Base-by-base conservation (phyloP, 768 basidiomycete species). In the Podaxis sp. region DNA sequence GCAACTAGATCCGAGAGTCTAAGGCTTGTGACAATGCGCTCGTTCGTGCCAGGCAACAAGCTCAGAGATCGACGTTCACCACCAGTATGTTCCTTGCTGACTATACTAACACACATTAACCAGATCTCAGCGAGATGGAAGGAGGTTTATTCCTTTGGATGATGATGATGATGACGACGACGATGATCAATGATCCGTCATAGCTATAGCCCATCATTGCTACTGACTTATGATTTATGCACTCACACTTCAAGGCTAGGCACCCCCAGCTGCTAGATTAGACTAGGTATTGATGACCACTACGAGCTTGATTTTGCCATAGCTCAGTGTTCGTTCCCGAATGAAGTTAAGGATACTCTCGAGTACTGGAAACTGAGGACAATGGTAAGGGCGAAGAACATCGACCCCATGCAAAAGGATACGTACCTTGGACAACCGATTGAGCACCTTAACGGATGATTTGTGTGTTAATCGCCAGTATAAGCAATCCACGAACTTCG, bases 251-350 rank as follows among this genome's bases (percentile, higher is more conserved):
- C 28, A 30, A 7, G 28, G 28, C 28, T 30, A 30, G 28, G 28
- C 7, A 7, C 28, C 28, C 28, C 1, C 28, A 30, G 7, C 7
- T 7, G 6, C 28, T 30, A 30, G 28, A 30, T 30, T 30, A 30
- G 28, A 30, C 1, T 30, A 30, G 6, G 5, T 28, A 28, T 4
- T 28, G 26, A 28, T 28, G 26, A 28, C 26, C 4, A 4, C 26
- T 5, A 99, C 97, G 53, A 99, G 87, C 71, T 99, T 96, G 74
- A 99, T 93, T 79, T 99, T 99, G 57, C 97, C 97, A 69, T 98
- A 99, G 56, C 95, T 97, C 61, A 95, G 76, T 0, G 97, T 99
- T 66, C 96, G 91, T 65, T 93, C 90, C 68, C 92, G 88, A 68
- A 99, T 99, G 71, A 95, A 93, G 12, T 83, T 80, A 53, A 88